Conservation (phyloP, 805 yeast species). For the Candida ficus region DNA sequence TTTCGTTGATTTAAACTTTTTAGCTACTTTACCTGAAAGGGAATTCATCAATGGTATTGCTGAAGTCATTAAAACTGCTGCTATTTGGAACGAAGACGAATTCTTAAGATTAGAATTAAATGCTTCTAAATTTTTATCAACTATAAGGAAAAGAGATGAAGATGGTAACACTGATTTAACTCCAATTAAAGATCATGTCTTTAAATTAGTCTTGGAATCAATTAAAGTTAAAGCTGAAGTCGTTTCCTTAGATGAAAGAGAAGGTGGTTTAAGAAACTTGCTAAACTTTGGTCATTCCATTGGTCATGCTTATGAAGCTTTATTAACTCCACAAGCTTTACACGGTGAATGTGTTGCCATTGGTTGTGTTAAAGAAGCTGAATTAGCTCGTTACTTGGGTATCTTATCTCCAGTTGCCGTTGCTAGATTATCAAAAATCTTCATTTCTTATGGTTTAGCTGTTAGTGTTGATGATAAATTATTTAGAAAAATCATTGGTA, state of each 20-base stretch:
- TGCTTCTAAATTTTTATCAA: slow-evolving; percentile 61
- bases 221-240: slow-evolving; percentile 90
- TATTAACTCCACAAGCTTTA: slow-evolving; percentile 89
- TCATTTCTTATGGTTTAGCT: slow-evolving; percentile 84
- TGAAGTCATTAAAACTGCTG: slow-evolving; percentile 96
- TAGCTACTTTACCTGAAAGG: slow-evolving; percentile 83
- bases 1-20: slow-evolving; percentile 81
- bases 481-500: slow-evolving; percentile 63
- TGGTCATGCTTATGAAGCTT: slow-evolving; percentile 98
- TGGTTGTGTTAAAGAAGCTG: slow-evolving; percentile 94
- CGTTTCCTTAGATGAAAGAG: slow-evolving; percentile 91
- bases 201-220: slow-evolving; percentile 77
- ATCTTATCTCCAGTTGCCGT: slow-evolving; percentile 89
- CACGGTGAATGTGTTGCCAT: slow-evolving; percentile 99
- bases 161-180: slow-evolving; percentile 56
- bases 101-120: slow-evolving; percentile 79
- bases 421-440: slow-evolving; percentile 78
- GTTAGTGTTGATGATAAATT: slow-evolving; percentile 67
- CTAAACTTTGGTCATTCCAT: slow-evolving; percentile 95
- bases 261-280: slow-evolving; percentile 87
- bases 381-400: slow-evolving; percentile 87
- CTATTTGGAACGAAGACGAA: slow-evolving; percentile 91
- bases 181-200: slow-evolving; percentile 66
- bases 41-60: slow-evolving; percentile 98
- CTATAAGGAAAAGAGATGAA: slow-evolving; percentile 48